phyloP scores from a whole-genome alignment of 352 stramenopile genomes.

The Thalassiosira pacifica region DNA sequence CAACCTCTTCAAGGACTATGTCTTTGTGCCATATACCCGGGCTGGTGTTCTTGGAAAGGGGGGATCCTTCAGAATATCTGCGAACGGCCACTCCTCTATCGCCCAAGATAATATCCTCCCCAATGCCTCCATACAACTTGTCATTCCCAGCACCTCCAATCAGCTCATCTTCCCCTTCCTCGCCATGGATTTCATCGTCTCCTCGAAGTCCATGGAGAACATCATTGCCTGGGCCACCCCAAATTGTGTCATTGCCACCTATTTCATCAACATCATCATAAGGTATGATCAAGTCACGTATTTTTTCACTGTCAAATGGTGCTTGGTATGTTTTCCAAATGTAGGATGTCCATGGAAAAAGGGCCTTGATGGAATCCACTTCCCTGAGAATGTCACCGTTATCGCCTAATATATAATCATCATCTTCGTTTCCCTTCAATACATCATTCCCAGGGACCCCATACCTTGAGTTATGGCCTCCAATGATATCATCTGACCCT shows the following conservation, averaged over 20 bases:
- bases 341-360: conserved; percentile 21
- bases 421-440: conserved; percentile 28
- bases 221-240: conserved; percentile 30
- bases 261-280: conserved; percentile 57
- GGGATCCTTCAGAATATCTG: conserved; percentile 27
- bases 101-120: conserved; percentile 47
- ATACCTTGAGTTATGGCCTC: conserved; percentile 51
- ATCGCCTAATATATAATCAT: conserved; percentile 57
- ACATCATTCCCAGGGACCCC: conserved; percentile 38
- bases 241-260: conserved; percentile 48
- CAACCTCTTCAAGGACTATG: conserved; percentile 57
- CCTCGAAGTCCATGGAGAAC: no score
- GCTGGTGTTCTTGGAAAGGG: not conserved
- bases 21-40: conserved; percentile 51
- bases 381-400: conserved; percentile 58
- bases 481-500: conserved; percentile 46
- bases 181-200: conserved; percentile 14
- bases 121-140: conserved; percentile 8
- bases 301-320: conserved; percentile 54
- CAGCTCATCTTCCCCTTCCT: conserved; percentile 21
- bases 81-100: conserved; percentile 39
- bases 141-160: conserved; percentile 45
- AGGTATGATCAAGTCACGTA: conserved; percentile 29
- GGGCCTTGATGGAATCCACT: conserved; percentile 2
- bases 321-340: conserved; percentile 40